Evolutionary conservation across 2,329 filamentous ascomycete genomes (phyloP), one percentile per base, ranked within the genome.

Genomic region (Calonectria ilicicola): DNA sequence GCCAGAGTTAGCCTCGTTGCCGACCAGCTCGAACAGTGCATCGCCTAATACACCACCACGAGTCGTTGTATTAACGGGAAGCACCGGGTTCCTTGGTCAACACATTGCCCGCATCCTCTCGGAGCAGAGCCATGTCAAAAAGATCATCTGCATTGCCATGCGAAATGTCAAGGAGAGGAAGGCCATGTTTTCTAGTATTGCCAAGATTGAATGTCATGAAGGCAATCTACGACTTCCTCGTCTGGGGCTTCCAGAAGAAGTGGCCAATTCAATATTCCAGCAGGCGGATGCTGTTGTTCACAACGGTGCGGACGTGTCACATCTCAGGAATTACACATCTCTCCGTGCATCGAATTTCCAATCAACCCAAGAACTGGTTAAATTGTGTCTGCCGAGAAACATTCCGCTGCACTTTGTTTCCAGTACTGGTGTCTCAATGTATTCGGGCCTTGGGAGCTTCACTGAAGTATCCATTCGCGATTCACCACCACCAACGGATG

Each of bases 61-160:
- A 14, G 15, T 40, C n/a, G 29, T 70, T 8, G 60, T 70, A 6
- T 19, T 70, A 15, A 70, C 67, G 7, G 65, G 65, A 10, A 21
- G 40, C 23, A 49, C 65, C 8, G 65, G 65, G 12, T 67, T 62
- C 51, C 42, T 67, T n/a, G 65, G 65, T 17, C 35, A 40, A 21
- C 40, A 60, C 40, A 12, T 67, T 0, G n/a, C 35, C 4, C 53
- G 51, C n/a, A 15, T 21, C 29, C 40, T 67, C 19, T 29, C 40
- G 4, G 65, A 23, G 0, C n/a, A 44, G 6, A 21, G 5, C 8
- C 26, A 49, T 29, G 53, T 67, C 21, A n/a, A 47, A 17, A 62
- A 60, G 19, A 27, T 67, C n/a, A 56, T 46, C 23, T 67, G 65
- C 53, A 47, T 67, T 42, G 64, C 64, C 12, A 67, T 67, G 19